These are phyloP conservation scores for Scalesia atractyloides DNA, from an alignment of 129 eudicot species.

Conservation along the genomic window DNA sequence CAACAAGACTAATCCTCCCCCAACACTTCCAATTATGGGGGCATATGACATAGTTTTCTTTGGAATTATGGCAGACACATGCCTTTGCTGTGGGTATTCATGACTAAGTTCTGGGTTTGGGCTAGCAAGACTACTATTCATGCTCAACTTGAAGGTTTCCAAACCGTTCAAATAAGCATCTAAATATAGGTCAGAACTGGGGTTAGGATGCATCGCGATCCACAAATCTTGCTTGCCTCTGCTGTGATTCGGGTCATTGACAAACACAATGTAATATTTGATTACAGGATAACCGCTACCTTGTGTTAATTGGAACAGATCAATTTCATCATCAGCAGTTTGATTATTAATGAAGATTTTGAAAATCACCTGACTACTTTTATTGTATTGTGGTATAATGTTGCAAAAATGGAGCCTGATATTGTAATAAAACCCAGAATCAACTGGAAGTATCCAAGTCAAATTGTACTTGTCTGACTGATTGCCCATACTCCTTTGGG, in stretches of 20 bases:
- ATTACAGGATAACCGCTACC: conserved; percentile 39
- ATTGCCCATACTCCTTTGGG: conserved; percentile 41
- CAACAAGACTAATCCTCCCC: conserved; percentile 30
- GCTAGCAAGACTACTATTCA: conserved; percentile 36
- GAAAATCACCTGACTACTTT: conserved; percentile 28
- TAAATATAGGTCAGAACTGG: not conserved
- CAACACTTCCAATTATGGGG: conserved; percentile 37
- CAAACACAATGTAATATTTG: conserved; percentile 38
- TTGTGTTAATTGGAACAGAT: conserved; percentile 28
- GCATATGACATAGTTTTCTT: conserved; percentile 6
- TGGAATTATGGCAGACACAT: not conserved
- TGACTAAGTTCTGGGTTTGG: conserved; percentile 43
- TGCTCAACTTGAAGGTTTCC: conserved; percentile 52
- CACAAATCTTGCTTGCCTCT: conserved; percentile 35
- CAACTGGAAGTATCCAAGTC: conserved; percentile 53
- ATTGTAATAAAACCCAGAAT: conserved; percentile 44
- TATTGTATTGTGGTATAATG: conserved; percentile 28
- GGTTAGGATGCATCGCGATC: conserved; percentile 38
- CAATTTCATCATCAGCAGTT: conserved; percentile 36
- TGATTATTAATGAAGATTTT: conserved; percentile 43
- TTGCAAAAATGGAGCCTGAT: conserved; percentile 60
- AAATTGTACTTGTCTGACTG: conserved; percentile 18
- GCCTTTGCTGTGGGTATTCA: not conserved
- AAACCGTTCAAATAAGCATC: conserved; percentile 52
- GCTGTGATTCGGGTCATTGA: conserved; percentile 7